phyloP scores from a whole-genome alignment of 176 grass and related monocot genomes.

The Aegilops umbellulata region DNA sequence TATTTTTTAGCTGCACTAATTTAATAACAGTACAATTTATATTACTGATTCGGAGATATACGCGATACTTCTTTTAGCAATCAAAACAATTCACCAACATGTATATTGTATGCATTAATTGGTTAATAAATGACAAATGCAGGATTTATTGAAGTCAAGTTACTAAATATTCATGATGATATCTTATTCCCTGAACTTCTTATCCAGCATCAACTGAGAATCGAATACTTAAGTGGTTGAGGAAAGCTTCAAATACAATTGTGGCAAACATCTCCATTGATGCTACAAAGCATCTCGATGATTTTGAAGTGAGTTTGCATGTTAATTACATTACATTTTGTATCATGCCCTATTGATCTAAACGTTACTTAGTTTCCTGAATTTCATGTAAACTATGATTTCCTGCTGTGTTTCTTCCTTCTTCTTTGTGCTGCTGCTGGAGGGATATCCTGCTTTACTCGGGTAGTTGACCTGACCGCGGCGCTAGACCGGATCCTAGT shows the following conservation, averaged over 20 bases:
- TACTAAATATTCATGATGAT: conserved; percentile 4
- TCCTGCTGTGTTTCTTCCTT: too few species aligned
- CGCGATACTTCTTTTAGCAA: background rate
- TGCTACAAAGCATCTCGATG: conserved; percentile 51
- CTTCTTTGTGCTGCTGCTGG: too few species aligned
- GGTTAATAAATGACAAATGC: background rate
- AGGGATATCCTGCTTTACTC: too few species aligned
- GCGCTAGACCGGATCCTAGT: too few species aligned
- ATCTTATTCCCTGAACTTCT: conserved; percentile 11
- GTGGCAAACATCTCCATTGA: conserved; percentile 44
- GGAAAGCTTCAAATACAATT: conserved; percentile 61
- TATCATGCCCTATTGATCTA: background rate
- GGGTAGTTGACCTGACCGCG: too few species aligned
- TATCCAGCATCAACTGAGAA: conserved; percentile 61
- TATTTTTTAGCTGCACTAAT: too few species aligned
- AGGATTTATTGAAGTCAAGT: background rate
- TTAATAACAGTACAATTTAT: too few species aligned
- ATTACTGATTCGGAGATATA: background rate
- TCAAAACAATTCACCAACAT: background rate
- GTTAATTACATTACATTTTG: background rate
- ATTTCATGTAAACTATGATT: background rate
- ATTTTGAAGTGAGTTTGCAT: conserved; percentile 67
- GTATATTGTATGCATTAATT: conserved; percentile 19
- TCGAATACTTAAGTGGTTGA: conserved; percentile 62
- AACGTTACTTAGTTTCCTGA: background rate